Conservation (phyloP, 2,329 filamentous ascomycete species). For the Aspergillus fumigatus region DNA sequence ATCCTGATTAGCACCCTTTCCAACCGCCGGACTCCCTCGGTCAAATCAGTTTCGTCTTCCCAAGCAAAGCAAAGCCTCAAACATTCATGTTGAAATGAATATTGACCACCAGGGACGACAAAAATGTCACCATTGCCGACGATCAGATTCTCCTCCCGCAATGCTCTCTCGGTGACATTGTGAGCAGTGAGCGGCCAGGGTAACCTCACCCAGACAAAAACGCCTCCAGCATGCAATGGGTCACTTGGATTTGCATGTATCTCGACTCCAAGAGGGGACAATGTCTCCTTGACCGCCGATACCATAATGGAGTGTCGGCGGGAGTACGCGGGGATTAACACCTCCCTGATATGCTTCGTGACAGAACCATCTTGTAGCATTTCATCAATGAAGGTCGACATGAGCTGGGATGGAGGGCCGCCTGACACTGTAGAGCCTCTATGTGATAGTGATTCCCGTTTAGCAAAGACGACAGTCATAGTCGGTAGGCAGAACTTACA, state of each 20-base stretch:
- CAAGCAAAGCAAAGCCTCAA: conserved; percentile 16
- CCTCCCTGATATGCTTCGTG: conserved; percentile 47
- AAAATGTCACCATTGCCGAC: conserved; percentile 18
- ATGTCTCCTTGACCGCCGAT: conserved; percentile 6
- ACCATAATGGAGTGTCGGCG: conserved; percentile 4
- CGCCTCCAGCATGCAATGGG: conserved; percentile 6
- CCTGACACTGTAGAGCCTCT: conserved; percentile 43
- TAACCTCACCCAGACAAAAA: conserved; percentile 13
- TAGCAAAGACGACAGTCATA: not conserved
- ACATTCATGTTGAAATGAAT: conserved; percentile 22
- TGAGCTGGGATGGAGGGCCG: conserved; percentile 53
- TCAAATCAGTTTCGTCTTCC: conserved; percentile 11
- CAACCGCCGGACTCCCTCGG: conserved; percentile 5
- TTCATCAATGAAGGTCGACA: conserved; percentile 51
- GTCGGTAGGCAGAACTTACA: conserved; percentile 37
- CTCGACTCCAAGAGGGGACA: conserved; percentile 10
- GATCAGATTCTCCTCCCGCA: conserved; percentile 5
- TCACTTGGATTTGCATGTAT: conserved; percentile 6
- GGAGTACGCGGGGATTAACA: conserved; percentile 28
- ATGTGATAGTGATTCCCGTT: not conserved
- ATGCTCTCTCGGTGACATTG: conserved; percentile 5
- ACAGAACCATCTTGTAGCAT: conserved; percentile 48
- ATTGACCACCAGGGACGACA: conserved; percentile 46
- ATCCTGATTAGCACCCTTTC: not conserved
- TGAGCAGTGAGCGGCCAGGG: conserved; percentile 5